phyloP scores from a whole-genome alignment of 148 eudicot genomes.

The Pouteria glomerata region DNA sequence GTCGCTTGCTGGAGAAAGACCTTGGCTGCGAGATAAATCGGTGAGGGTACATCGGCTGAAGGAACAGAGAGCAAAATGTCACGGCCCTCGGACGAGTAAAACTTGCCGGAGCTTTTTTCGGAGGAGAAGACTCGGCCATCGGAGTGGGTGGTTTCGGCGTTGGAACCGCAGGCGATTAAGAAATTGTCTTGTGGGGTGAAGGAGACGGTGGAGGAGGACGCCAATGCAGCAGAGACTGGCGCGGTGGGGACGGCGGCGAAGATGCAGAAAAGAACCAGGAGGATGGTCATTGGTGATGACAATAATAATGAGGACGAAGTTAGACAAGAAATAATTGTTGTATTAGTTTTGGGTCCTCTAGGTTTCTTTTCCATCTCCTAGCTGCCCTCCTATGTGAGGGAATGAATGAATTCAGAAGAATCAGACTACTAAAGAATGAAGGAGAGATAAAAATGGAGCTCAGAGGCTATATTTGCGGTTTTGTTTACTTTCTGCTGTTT shows the following conservation, averaged over 20 bases:
- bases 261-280: slow-evolving; percentile 22
- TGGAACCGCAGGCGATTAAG: slow-evolving; percentile 60
- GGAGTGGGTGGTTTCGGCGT: slow-evolving; percentile 32
- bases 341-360: not conserved
- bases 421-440: not conserved
- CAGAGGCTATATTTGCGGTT: not conserved
- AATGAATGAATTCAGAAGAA: not conserved
- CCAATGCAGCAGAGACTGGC: not conserved
- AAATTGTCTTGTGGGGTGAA: slow-evolving; percentile 56
- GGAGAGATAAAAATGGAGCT: not conserved
- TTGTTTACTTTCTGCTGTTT: not conserved
- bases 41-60: slow-evolving; percentile 31
- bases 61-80: slow-evolving; percentile 37
- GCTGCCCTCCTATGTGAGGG: slow-evolving; percentile 9
- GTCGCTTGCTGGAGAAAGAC: slow-evolving; percentile 51
- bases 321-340: not conserved
- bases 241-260: not conserved
- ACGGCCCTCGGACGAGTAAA: slow-evolving; percentile 33
- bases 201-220: slow-evolving; percentile 12
- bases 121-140: slow-evolving; percentile 42
- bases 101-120: slow-evolving; percentile 43
- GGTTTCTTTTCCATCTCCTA: slow-evolving; percentile 9
- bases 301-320: not conserved
- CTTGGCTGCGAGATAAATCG: slow-evolving; percentile 47
- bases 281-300: slow-evolving; percentile 9